Conservation (phyloP, 805 yeast genomes). For the Starmerella vitae region DNA sequence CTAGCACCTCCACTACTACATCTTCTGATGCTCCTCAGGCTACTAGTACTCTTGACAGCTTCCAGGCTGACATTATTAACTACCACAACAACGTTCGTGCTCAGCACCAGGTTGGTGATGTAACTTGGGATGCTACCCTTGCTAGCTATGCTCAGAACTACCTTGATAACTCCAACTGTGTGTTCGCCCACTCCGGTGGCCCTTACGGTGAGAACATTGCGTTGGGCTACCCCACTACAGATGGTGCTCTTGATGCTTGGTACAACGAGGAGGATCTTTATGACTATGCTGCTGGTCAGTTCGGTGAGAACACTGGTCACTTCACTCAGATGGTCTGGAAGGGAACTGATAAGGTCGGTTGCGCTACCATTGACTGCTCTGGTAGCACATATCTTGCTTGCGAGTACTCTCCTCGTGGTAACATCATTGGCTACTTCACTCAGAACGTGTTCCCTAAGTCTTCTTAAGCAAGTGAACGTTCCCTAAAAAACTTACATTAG, state of each 20-base stretch:
- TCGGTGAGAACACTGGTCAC: slow-evolving; percentile 48
- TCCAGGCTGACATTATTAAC: slow-evolving; percentile 32
- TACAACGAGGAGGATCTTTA: slow-evolving; percentile 47
- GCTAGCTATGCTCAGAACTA: slow-evolving; percentile 43
- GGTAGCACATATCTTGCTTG: slow-evolving; percentile 51
- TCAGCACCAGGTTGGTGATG: slow-evolving; percentile 36
- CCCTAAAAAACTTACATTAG: no score
- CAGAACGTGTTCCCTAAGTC: slow-evolving; percentile 20
- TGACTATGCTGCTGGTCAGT: slow-evolving; percentile 38
- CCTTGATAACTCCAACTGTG: slow-evolving; percentile 35
- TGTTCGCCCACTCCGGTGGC: slow-evolving; percentile 50
- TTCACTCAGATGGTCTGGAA: slow-evolving; percentile 73
- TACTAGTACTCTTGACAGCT: slow-evolving; percentile 6
- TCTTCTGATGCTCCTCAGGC: slow-evolving; percentile 17
- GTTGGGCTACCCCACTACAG: slow-evolving; percentile 42
- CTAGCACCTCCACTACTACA: slow-evolving; percentile 17
- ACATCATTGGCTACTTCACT: slow-evolving; percentile 32
- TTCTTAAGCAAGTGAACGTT: background rate
- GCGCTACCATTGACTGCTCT: slow-evolving; percentile 39
- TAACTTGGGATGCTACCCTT: slow-evolving; percentile 42
- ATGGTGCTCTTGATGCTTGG: slow-evolving; percentile 58
- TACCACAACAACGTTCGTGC: slow-evolving; percentile 51
- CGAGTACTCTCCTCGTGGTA: slow-evolving; percentile 61
- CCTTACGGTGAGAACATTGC: slow-evolving; percentile 70
- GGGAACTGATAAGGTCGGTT: slow-evolving; percentile 45